Evolutionary conservation across 768 basidiomycete species (phyloP).

Genomic region (Naganishia vaughanmartiniae): DNA sequence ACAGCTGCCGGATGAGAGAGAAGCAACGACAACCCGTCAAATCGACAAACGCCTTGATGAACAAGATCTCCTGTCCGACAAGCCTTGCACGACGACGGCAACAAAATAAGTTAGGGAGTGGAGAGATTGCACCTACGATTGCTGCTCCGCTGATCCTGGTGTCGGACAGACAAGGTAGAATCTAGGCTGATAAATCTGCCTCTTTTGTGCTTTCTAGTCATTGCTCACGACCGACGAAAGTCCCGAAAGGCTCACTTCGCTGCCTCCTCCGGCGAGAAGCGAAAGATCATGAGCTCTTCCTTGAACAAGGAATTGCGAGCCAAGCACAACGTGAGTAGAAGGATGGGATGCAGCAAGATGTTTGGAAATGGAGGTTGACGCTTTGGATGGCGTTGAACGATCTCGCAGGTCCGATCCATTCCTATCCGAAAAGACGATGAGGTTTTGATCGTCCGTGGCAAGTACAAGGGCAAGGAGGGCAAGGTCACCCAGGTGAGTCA

Average conservation of each 20-base stretch:
- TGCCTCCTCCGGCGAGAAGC: constrained; percentile 88
- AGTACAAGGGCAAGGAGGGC: constrained; percentile 98
- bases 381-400: background rate
- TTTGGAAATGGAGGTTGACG: background rate
- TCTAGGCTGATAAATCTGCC: constrained; percentile 15
- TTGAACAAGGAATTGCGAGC: constrained; percentile 89
- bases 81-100: too few species aligned
- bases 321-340: constrained; percentile 76
- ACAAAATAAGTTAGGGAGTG: too few species aligned
- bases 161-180: background rate
- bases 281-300: constrained; percentile 96
- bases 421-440: constrained; percentile 98
- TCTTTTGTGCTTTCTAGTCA: constrained; percentile 35
- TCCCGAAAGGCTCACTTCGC: constrained; percentile 96
- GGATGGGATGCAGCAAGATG: background rate
- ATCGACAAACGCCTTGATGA: too few species aligned
- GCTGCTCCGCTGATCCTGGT: constrained; percentile 4
- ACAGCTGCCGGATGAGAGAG: too few species aligned
- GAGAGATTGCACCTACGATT: background rate
- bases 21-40: too few species aligned
- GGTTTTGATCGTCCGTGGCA: constrained; percentile 91
- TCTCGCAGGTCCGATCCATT: constrained; percentile 72
- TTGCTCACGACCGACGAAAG: constrained; percentile 72
- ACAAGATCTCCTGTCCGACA: background rate
- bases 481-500: constrained; percentile 68